Base-by-base conservation (phyloP, 768 basidiomycete genomes). In the Flagelloscypha sp. region DNA sequence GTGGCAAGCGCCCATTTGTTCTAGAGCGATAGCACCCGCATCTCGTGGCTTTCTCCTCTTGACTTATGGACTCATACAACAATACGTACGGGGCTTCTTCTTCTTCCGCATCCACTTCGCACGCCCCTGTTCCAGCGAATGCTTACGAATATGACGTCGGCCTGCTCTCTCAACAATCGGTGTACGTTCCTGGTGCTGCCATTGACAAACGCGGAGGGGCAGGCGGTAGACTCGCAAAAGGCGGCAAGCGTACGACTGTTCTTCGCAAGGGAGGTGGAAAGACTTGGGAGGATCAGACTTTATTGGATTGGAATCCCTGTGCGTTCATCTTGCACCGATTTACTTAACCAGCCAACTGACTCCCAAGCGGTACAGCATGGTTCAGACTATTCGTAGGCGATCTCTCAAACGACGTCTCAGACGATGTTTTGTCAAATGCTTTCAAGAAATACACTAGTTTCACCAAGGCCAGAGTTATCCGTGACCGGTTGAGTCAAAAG, bases 301-400 rank as follows among this genome's bases (percentile, higher is more conserved):
- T 99, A 37, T 60, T 97, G 10, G 95, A 99, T 48, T 99, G 95
- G 95, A 95, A 89, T 62, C 85, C 94, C 35, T 77, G 93, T 95
- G 53, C 46, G 86, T 69, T 2, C 3, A 33, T 36, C n/a, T 31
- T 30, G 31, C 7, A 22, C 30, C 24, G 16, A 6, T 27, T 28
- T 30, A 22, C n/a, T n/a, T n/a, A n/a, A n/a, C n/a, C n/a, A n/a
- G n/a, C n/a, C n/a, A n/a, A n/a, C n/a, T n/a, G n/a, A n/a, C n/a
- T 8, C 18, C 17, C n/a, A 27, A 31, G 2, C 17, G 6, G 27
- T 37, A 6, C 39, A 94, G 92, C 87, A 10, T 97, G 93, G 93
- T 99, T 94, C 64, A 78, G 95, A 19, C 63, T 99, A 27, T 99
- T 99, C 52, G 92, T 98, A 15, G 95, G 95, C 27, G 94, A 99